Evolutionary conservation across 2,329 filamentous ascomycete species (phyloP).

Genomic region (Ceratocystis destructans): DNA sequence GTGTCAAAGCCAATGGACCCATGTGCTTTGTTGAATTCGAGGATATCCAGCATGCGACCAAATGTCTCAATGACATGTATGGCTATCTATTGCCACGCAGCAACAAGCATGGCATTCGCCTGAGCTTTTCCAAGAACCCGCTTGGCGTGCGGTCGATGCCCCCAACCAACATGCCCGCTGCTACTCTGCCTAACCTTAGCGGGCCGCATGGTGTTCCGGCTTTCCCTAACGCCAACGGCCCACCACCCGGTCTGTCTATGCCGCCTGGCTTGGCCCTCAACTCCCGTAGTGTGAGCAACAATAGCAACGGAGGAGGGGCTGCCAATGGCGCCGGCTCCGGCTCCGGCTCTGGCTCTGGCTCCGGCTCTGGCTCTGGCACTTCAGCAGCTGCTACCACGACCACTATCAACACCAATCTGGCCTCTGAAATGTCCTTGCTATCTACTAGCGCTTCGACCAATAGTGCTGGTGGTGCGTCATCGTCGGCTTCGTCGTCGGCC

Average conservation of each 20-base stretch:
- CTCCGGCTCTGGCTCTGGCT: not conserved
- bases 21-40: slow-evolving; percentile 99
- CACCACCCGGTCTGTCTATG: slow-evolving; percentile 65
- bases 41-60: slow-evolving; percentile 81
- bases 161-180: slow-evolving; percentile 8
- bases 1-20: slow-evolving; percentile 85
- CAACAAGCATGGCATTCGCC: slow-evolving; percentile 81
- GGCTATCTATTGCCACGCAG: slow-evolving; percentile 80
- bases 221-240: slow-evolving; percentile 58
- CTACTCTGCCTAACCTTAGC: slow-evolving; percentile 25
- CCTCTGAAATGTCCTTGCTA: slow-evolving; percentile 19
- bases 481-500: slow-evolving; percentile 5
- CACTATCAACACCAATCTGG: slow-evolving; percentile 21
- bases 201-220: slow-evolving; percentile 40
- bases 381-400: slow-evolving; percentile 16
- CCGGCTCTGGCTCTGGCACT: not conserved
- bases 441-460: slow-evolving; percentile 19
- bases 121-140: slow-evolving; percentile 96
- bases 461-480: not conserved
- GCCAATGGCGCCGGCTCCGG: not conserved
- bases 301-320: not conserved
- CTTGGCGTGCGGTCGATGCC: slow-evolving; percentile 78
- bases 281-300: slow-evolving; percentile 18
- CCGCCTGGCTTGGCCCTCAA: slow-evolving; percentile 51
- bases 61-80: slow-evolving; percentile 78